phyloP scores from a whole-genome alignment of 2,329 filamentous ascomycete genomes.

The Lomentospora prolificans region DNA sequence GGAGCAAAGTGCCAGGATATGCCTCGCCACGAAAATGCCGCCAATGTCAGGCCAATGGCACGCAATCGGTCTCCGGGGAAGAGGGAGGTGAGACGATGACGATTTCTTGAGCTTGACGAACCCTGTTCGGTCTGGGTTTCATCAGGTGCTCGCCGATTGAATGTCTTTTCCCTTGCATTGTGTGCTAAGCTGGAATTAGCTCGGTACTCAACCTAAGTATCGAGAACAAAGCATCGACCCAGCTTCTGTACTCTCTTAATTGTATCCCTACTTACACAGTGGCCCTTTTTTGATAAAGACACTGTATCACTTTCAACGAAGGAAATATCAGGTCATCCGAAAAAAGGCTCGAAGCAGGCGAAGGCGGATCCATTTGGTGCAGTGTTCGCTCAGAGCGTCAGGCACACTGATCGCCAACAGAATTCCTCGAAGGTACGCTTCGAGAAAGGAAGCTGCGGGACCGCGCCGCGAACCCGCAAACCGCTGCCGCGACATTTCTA shows the following conservation, averaged over 20 bases:
- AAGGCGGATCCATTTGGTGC: not conserved
- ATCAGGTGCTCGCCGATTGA: not conserved
- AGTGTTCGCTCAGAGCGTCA: not conserved
- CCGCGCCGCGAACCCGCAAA: not conserved
- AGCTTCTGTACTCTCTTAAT: slow-evolving; percentile 2
- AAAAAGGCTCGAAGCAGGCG: not conserved
- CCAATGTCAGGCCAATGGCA: not conserved
- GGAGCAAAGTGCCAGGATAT: not conserved
- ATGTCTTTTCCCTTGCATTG: not conserved
- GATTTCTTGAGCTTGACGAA: not conserved
- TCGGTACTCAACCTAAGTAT: not conserved
- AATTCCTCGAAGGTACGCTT: no score
- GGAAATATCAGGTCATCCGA: not conserved
- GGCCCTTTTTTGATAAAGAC: not conserved
- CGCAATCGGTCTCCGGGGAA: not conserved
- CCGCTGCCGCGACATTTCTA: not conserved
- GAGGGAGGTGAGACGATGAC: not conserved
- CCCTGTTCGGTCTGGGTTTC: slow-evolving; percentile 1
- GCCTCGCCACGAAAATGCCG: not conserved
- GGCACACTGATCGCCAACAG: not conserved
- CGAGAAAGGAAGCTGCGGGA: not conserved
- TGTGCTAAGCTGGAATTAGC: not conserved
- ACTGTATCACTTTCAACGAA: not conserved
- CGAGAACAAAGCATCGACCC: not conserved
- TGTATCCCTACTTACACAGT: slow-evolving; percentile 3